Evolutionary conservation across 345 rosid genomes (phyloP), one percentile per base, ranked within the genome.

Genomic region (Combretum micranthum): DNA sequence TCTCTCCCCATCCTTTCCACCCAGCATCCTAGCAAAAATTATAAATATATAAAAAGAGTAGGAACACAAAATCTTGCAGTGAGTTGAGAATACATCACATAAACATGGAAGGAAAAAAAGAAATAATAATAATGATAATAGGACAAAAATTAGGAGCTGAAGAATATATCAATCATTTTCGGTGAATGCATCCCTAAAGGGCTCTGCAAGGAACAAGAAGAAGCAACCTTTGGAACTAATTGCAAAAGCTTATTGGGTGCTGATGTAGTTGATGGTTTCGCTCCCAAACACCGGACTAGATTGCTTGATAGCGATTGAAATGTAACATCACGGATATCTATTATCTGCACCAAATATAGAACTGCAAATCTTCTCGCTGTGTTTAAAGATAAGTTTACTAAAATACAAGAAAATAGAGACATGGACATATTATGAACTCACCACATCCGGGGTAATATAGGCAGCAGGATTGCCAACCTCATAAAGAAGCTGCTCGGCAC

Each of bases 1-100:
- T 84, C 72, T 91, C 98, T 52, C 96, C 98, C 98, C 98, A 91
- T 64, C 68, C 69, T 80, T 88, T 88, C 98, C 98, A 91, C 51
- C 98, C 98, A 70, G 80, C 64, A 52, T 80, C 86, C 98, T 86
- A 75, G 16, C n/a, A 44, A 15, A 19, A 37, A 8, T 49, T 21
- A 44, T 15, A 42, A 18, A 0, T 12, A 15, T 22, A 39, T 22
- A 23, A 12, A n/a, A 15, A 2, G 10, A 0, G 37, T 20, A 15
- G 47, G 39, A 55, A 55, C 13, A 25, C 17, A 32, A 12, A 48
- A n/a, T 20, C 7, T 48, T n/a, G 3, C 21, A 17, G 12, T n/a
- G 13, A 15, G 1, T 10, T 50, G 53, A 26, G 25, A 47, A 32
- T 46, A 47, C 25, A 15, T 11, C 50, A 26, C 50, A 16, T 16